Base-by-base conservation (phyloP, 495 filamentous ascomycete species). In the Amniculicola lignicola region DNA sequence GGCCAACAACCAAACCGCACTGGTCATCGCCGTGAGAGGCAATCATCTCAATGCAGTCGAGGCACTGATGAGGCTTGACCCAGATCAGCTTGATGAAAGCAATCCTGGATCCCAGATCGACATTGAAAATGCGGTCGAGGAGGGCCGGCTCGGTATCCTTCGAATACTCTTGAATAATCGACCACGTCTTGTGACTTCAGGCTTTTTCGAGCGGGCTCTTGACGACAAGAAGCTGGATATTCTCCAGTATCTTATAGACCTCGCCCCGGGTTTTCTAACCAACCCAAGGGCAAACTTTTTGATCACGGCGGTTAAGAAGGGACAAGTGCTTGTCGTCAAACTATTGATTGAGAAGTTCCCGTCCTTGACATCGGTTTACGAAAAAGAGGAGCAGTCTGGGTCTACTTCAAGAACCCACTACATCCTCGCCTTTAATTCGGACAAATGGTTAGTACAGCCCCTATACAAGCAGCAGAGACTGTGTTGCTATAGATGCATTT, bases 41-140 rank as follows among this genome's bases (percentile, higher is more conserved):
- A 12, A 12, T 12, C 12, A 12, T 10, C 16, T 21, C 5, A 19
- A 24, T 12, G 5, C 21, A 21, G 40, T 43, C 3, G 19, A 43
- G 19, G 40, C 40, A 2, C 40, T 43, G 16, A 43, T 43, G 40
- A 21, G 24, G 5, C 21, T 43, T 2, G 40, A 43, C 19, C 40
- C 40, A 43, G 16, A 43, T 6, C 40, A 43, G 16, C 21, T 43
- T 43, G 40, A 43, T 22, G 40, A 43, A 21, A 43, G 40, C 16
- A 43, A 43, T 21, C 40, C 40, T 3, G 24, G 24, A 15, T 12
- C 40, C 5, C 16, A 3, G 21, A 21, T 21, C 4, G 40, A 43
- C 14, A 9, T 43, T 21, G 40, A 43, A 19, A 21, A 3, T 14
- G 40, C 7, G 3, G 40, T 43, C 14, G 40, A 43, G 24, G 40